Evolutionary conservation across 1,284 basidiomycete species (phyloP).

Genomic region (Paramarasmius palmivorus): DNA sequence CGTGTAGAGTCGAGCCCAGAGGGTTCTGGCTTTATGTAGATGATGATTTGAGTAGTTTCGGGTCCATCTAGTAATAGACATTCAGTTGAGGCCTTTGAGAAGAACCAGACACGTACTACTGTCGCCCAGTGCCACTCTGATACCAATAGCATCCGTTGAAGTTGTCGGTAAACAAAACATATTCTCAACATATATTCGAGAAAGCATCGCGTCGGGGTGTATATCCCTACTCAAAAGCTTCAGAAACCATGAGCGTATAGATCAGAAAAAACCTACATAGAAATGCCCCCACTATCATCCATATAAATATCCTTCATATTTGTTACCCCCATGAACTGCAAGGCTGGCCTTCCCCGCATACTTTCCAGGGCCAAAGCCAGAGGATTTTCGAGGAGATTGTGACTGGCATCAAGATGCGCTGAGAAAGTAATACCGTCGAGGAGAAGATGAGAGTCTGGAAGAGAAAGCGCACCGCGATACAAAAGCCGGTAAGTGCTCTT

Average conservation of each 20-base stretch:
- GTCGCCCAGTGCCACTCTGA: conserved; percentile 71
- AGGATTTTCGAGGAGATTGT: conserved; percentile 59
- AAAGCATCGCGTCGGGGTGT: conserved; percentile 62
- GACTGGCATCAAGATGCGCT: conserved; percentile 42
- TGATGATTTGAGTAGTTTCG: conserved; percentile 66
- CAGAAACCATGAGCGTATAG: background rate
- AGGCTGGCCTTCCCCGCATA: conserved; percentile 72
- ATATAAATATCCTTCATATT: conserved; percentile 55
- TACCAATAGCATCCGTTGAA: conserved; percentile 43
- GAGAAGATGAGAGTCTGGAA: conserved; percentile 69
- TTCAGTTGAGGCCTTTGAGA: background rate
- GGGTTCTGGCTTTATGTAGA: conserved; percentile 53
- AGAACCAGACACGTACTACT: conserved; percentile 44
- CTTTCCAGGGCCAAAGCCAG: conserved; percentile 74
- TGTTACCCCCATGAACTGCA: conserved; percentile 58
- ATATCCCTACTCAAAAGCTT: conserved; percentile 53
- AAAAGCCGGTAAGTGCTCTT: conserved; percentile 48
- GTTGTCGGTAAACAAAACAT: conserved; percentile 49
- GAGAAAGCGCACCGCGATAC: conserved; percentile 71
- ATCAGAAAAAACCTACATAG: conserved; percentile 65
- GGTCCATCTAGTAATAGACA: conserved; percentile 51
- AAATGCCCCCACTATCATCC: conserved; percentile 60
- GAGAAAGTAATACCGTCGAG: conserved; percentile 76
- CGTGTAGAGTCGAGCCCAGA: no score
- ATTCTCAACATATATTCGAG: no score